Conservation (phyloP, 2,329 filamentous ascomycete species). For the Purpureocillium takamizusanense region DNA sequence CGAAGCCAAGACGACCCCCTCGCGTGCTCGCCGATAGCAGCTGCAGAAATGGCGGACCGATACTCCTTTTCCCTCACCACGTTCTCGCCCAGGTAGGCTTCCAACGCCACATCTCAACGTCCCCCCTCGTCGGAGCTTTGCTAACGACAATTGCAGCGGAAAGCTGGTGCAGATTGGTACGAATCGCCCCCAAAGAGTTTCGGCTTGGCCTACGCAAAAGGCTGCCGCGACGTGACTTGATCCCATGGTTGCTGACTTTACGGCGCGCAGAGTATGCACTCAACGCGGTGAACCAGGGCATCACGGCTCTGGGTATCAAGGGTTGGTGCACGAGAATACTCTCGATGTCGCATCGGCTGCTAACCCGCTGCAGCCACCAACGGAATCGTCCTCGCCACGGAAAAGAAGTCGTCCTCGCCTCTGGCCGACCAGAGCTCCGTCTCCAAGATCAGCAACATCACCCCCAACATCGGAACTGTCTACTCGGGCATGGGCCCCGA, state of each 20-base stretch:
- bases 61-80: conserved; percentile 99
- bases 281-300: conserved; percentile 98
- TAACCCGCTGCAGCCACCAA: conserved; percentile 66
- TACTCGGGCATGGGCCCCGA: conserved; percentile 99
- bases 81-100: conserved; percentile 96
- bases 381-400: conserved; percentile 95
- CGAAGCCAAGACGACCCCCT: neutral
- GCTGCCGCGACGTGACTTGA: neutral
- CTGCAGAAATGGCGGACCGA: conserved; percentile 76
- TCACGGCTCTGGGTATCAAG: conserved; percentile 97
- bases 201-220: neutral
- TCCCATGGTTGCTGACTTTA: conserved; percentile 1
- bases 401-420: conserved; percentile 98
- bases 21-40: conserved; percentile 1
- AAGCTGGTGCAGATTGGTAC: conserved; percentile 96
- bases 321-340: conserved; percentile 36
- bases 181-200: conserved; percentile 5
- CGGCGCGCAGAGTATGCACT: conserved; percentile 78
- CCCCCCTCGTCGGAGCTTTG: conserved; percentile 11
- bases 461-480: conserved; percentile 98
- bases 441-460: conserved; percentile 96
- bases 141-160: conserved; percentile 58
- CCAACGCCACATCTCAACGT: conserved; percentile 12
- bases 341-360: conserved; percentile 12
- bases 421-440: conserved; percentile 92